Base-by-base conservation (phyloP, 768 basidiomycete genomes). In the Suillus decipiens region DNA sequence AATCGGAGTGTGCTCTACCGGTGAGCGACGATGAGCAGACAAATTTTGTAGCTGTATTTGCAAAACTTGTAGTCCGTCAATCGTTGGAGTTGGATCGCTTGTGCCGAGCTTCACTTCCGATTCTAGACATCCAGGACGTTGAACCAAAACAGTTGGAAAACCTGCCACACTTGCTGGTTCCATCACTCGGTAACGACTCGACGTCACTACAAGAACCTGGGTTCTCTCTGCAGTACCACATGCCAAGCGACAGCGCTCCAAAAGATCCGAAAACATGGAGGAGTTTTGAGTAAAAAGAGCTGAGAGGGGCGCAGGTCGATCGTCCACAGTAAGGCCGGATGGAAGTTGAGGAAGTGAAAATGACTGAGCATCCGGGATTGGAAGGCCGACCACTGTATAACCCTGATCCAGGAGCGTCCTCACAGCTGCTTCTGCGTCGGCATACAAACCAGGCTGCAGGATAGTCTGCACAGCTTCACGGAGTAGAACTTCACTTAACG, bases 181-280 rank as follows among this genome's bases (percentile, higher is more conserved):
- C 53, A 22, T 34, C 15, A 60, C 42, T 22, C 31, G 15, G 10
- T 60, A 60, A 48, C 4, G 14, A 15, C 22, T 43, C 14, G 60
- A 56, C 3, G 51, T 61, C 28, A 61, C 60, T 36, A 61, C 51
- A 54, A 61, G 60, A 61, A 61, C 10, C 39, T 61, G 54, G 22
- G 8, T 34, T 3, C 19, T 54, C 2, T 56, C 22, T 2, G 19
- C 11, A 2, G 8, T 37, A 15, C 11, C 7, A 6, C 31, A n/a
- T 36, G 7, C 7, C 5, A 17, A 36, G 7, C n/a, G 34, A 19
- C 33, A 48, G 24, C 24, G 28, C n/a, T 15, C 60, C 28, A 28
- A 41, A 4, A 61, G 37, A 8, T 24, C 51, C 5, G 31, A 37
- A 41, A 61, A 61, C 6, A 24, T 31, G 1, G 31, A 15, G 6